Conservation (phyloP, 1,284 basidiomycete species). For the Athelia psychrophila region DNA sequence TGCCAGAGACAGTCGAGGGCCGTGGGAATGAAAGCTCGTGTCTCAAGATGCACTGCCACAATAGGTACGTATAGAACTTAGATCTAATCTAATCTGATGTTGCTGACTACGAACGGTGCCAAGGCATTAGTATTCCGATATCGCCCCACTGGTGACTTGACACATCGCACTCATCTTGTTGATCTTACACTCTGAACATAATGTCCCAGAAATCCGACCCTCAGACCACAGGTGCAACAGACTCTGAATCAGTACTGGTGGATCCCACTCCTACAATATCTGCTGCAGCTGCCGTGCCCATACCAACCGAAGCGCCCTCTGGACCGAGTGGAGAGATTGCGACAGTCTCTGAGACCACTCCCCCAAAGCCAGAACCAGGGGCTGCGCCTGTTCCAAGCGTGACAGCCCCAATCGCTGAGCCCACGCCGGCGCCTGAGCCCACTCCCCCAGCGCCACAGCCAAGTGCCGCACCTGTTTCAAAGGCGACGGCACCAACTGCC, state of each 20-base stretch:
- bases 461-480: conserved; percentile 2
- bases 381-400: not conserved
- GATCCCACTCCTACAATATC: no score
- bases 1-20: not conserved
- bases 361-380: not conserved
- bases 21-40: not conserved
- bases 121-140: no score
- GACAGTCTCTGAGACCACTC: not conserved
- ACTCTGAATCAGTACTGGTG: no score
- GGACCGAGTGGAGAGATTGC: not conserved
- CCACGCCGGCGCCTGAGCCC: conserved; percentile 3
- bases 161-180: no score
- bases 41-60: not conserved
- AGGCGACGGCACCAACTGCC: not conserved
- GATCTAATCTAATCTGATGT: not conserved
- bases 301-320: no score
- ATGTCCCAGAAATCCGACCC: no score
- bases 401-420: conserved; percentile 5
- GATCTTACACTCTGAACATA: no score
- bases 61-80: not conserved
- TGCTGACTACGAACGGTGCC: no score
- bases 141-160: no score
- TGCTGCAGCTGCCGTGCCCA: no score
- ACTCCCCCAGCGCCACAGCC: conserved; percentile 4
- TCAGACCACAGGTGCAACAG: no score